Percentiles rank a stretch among this genome's conserved stretches.
phyloP scores from a whole-genome alignment of 106 monocot genomes.

The Dioscorea alata region DNA sequence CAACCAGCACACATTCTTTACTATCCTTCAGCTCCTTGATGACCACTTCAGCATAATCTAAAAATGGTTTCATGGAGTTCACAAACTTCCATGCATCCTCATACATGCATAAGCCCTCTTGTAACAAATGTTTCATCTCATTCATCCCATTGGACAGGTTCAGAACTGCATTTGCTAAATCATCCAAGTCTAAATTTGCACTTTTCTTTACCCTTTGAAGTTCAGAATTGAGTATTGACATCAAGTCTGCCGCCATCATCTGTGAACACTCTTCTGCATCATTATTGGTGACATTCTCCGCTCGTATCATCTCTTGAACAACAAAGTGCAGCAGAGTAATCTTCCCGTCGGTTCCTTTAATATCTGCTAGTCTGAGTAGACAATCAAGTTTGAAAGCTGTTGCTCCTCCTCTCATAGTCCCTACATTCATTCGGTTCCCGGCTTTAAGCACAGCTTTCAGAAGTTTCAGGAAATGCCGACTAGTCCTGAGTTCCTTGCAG shows the following conservation, averaged over 20 bases:
- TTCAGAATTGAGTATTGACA: conserved; percentile 61
- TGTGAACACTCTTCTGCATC: not conserved
- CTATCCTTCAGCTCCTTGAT: conserved; percentile 26
- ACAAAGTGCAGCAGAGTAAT: conserved; percentile 93
- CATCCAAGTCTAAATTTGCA: conserved; percentile 70
- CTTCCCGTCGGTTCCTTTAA: conserved; percentile 88
- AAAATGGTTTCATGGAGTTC: conserved; percentile 36
- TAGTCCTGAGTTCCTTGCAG: conserved; percentile 81
- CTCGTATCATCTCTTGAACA: conserved; percentile 72
- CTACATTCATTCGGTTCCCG: conserved; percentile 93
- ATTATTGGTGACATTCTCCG: not conserved
- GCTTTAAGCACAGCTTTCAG: conserved; percentile 90
- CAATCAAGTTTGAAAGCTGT: conserved; percentile 94
- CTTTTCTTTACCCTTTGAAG: conserved; percentile 76
- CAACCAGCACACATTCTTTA: conserved; percentile 32
- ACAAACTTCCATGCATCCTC: conserved; percentile 23
- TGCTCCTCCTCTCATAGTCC: conserved; percentile 77
- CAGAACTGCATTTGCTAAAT: conserved; percentile 40
- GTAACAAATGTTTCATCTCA: conserved; percentile 40
- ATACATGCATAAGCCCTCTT: conserved; percentile 10
- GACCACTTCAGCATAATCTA: conserved; percentile 25
- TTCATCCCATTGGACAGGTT: conserved; percentile 50
- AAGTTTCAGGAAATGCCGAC: conserved; percentile 66
- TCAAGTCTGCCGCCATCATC: conserved; percentile 36
- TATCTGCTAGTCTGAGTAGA: conserved; percentile 82